Base-by-base conservation (phyloP, 768 basidiomycete species). In the Pleurotus citrinopileatus region DNA sequence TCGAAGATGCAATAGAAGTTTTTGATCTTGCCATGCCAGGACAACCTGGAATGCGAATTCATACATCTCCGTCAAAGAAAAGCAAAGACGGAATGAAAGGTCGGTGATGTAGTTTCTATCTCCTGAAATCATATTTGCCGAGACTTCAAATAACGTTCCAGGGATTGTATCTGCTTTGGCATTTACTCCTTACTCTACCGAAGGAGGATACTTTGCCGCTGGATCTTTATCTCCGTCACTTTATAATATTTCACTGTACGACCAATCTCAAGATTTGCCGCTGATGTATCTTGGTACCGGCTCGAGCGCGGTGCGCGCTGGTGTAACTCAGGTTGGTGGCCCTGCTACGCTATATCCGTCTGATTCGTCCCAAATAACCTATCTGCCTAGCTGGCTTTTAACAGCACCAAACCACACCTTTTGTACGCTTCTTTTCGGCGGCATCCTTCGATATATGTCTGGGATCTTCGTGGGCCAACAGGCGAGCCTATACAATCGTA, bases 31-130 rank as follows among this genome's bases (percentile, higher is more conserved):
- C 78, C 8, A 67, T 69, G 22, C 94, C 94, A 0, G 91, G 94
- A 0, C 28, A 50, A 20, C 79, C 82, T 59, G 90, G 91, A 2
- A 78, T 75, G 0, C 79, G 94, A 2, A 59, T 94, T 2, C 76
- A 71, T 13, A 93, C 89, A 1, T 84, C 83, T 0, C 83, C 86
- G 1, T 84, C 83, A 0, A 86, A 85, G 65, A 91, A 88, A 65
- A 89, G 84, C 56, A 86, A 84, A 60, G 85, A 90, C 48, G 95
- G 94, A 0, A 75, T 97, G 42, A 96, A 94, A 78, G 95, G 94
- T 87, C 56, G 29, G 57, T 42, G 52, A 7, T n/a, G n/a, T n/a
- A n/a, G n/a, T n/a, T n/a, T n/a, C n/a, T n/a, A n/a, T n/a, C n/a
- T n/a, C n/a, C n/a, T n/a, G n/a, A n/a, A n/a, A n/a, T n/a, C n/a